Conservation (phyloP, 805 yeast genomes). For the Candida tallmaniae region DNA sequence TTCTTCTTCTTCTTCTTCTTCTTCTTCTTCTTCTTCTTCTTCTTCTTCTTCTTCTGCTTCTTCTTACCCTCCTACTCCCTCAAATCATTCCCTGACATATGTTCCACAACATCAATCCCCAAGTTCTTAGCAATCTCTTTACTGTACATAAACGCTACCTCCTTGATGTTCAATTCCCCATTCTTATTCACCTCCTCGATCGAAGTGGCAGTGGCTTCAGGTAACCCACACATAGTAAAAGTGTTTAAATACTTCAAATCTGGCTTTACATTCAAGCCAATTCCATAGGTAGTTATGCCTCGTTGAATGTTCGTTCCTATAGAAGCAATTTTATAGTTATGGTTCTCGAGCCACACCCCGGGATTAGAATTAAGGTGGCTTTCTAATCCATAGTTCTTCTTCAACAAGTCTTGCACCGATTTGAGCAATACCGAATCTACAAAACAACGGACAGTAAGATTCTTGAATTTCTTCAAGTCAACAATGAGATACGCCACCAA, state of each 20-base stretch:
- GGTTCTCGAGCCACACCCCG: conserved; percentile 75
- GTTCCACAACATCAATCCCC: conserved; percentile 30
- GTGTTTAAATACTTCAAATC: conserved; percentile 67
- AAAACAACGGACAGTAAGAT: conserved; percentile 59
- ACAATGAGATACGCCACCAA: conserved; percentile 74
- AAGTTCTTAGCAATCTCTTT: conserved; percentile 33
- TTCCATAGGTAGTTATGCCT: conserved; percentile 83
- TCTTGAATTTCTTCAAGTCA: conserved; percentile 55
- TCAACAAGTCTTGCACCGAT: conserved; percentile 48
- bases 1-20: no score
- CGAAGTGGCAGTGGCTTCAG: conserved; percentile 43
- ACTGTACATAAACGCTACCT: conserved; percentile 30
- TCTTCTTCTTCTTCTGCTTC: neutral
- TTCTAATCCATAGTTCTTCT: conserved; percentile 33
- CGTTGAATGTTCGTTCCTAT: conserved; percentile 86
- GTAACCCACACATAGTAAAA: conserved; percentile 83
- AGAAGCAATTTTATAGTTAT: conserved; percentile 69
- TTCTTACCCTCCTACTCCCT: no score
- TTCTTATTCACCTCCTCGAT: conserved; percentile 17
- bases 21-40: neutral
- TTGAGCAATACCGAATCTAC: conserved; percentile 58
- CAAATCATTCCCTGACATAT: conserved; percentile 28
- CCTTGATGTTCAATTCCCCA: conserved; percentile 14
- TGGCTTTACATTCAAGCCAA: conserved; percentile 74
- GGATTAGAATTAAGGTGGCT: conserved; percentile 63